Base-by-base conservation (phyloP, 2,329 filamentous ascomycete genomes). In the Aspergillus uvarum region DNA sequence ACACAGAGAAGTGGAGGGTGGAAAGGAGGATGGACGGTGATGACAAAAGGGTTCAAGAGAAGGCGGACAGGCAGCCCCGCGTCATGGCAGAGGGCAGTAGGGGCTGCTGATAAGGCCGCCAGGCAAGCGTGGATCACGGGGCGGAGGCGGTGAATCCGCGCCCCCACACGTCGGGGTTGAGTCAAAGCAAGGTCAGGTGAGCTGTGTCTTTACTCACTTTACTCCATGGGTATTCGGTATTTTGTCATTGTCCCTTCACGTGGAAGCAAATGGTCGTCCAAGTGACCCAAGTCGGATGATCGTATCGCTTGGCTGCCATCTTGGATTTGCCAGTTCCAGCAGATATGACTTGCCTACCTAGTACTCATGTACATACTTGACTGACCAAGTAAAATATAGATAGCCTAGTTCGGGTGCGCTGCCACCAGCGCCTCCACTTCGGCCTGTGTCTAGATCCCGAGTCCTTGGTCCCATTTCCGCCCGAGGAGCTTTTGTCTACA, bases 1-100 rank as follows among this genome's bases (percentile, higher is more conserved):
- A 42, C 52, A 52, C 29, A 48, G 47, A 32, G 35, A 31, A 51
- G 51, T 42, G 47, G 32, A 60, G 53, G 58, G 59, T 48, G 59
- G 60, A 60, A 29, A 55, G 57, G 54, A 54, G 54, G 56, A 51
- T 52, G 47, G 31, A 22, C 10, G 29, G 54, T 59, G 54, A 63
- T 62, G 57, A 65, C 59, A 60, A 63, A 64, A 60, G 61, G 60
- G 56, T 55, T 55, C 57, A 44, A 56, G 49, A 24, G 55, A 68
- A 65, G 65, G 60, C 61, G 59, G 59, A 19, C 38, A 44, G 38
- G 12, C 56, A 67, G 67, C 69, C 69, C 69, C 69, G 69, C 69
- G 68, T 67, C 68, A 65, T 64, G 58, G 59, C 63, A 62, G 61
- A 57, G 59, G 58, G 52, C 47, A 47, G 24, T 58, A 38, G 56